Evolutionary conservation across 441 rosid genomes (phyloP).

Genomic region (Corymbia calophylla): DNA sequence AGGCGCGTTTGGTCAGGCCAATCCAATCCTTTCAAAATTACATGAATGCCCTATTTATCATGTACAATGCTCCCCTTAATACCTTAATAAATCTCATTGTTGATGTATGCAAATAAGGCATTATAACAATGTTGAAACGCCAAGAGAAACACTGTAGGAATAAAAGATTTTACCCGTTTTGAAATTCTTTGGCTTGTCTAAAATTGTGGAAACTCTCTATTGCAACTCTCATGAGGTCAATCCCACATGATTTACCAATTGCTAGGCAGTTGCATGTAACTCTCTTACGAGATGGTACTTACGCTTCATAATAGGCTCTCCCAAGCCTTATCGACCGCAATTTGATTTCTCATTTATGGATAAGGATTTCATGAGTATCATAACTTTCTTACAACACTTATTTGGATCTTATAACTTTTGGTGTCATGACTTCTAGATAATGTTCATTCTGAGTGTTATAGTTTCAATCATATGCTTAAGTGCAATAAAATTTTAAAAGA

Average conservation of each 20-base stretch:
- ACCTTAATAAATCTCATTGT: background rate
- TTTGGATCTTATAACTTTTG: background rate
- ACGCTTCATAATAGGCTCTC: rapidly evolving
- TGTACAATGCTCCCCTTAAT: background rate
- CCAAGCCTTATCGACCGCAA: background rate
- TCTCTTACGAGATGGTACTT: background rate
- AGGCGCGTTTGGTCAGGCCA: background rate
- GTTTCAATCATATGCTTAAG: background rate
- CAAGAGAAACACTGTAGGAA: background rate
- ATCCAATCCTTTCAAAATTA: background rate
- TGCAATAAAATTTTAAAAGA: background rate
- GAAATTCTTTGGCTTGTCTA: background rate
- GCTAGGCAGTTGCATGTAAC: rapidly evolving
- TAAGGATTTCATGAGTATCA: rapidly evolving
- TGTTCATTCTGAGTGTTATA: rapidly evolving
- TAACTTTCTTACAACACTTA: no score
- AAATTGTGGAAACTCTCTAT: background rate
- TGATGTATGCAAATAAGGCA: background rate
- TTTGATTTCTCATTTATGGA: background rate
- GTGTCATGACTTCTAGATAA: background rate
- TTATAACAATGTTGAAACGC: background rate
- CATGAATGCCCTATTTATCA: background rate
- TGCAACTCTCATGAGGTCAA: background rate
- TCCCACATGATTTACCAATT: rapidly evolving
- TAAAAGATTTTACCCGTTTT: background rate